Percentiles rank a stretch among this genome's conserved stretches.
phyloP scores from a whole-genome alignment of 805 yeast species.

The Lachancea lanzarotensis region DNA sequence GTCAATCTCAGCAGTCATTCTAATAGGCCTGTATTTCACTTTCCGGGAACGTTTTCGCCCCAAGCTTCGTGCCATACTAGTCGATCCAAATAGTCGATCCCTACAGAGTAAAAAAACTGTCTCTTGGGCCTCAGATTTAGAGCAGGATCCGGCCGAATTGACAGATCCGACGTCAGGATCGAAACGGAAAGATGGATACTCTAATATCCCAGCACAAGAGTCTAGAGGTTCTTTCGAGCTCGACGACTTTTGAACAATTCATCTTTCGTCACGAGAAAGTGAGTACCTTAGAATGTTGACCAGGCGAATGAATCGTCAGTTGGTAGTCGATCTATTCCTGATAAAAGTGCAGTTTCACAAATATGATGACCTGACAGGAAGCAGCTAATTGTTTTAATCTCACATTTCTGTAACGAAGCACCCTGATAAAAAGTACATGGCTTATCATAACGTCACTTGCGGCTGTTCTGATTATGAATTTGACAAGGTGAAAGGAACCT shows the following conservation, averaged over 20 bases:
- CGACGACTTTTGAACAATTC: constrained; percentile 12
- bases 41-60: constrained; percentile 13
- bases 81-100: constrained; percentile 18
- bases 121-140: constrained; percentile 35
- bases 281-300: too few relatives aligned
- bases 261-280: neutral
- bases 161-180: neutral
- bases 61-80: constrained; percentile 16
- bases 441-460: too few relatives aligned
- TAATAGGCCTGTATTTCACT: constrained; percentile 10
- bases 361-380: too few relatives aligned
- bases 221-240: constrained; percentile 20
- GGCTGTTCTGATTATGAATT: too few relatives aligned
- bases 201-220: constrained; percentile 18
- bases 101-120: constrained; percentile 28
- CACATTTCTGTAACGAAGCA: too few relatives aligned
- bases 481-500: too few relatives aligned
- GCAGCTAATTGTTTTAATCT: too few relatives aligned
- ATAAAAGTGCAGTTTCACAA: too few relatives aligned
- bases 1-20: constrained; percentile 9
- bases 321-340: too few relatives aligned
- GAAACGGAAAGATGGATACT: constrained; percentile 17
- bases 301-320: too few relatives aligned
- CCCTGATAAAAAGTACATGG: too few relatives aligned
- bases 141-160: constrained; percentile 12